Conservation (phyloP, 108 stramenopile species). For the Fistulifera solaris region DNA sequence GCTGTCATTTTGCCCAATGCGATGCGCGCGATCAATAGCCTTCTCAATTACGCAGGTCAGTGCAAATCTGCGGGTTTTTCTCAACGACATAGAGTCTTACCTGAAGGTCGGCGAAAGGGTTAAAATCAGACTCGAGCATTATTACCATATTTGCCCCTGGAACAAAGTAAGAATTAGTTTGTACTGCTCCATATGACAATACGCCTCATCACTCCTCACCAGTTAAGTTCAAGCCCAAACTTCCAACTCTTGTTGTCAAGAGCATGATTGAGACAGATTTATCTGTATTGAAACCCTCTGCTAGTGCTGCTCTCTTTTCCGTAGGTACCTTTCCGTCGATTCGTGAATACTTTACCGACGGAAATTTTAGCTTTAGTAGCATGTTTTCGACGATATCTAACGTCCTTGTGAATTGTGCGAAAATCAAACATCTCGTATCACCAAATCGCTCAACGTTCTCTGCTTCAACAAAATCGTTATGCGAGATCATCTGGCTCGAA, state of each 20-base stretch:
- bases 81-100: too few species aligned
- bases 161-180: neutral
- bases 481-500: neutral
- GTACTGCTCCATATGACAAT: neutral
- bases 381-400: conserved; percentile 77
- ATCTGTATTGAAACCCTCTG: conserved; percentile 72
- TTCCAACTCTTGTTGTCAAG: conserved; percentile 78
- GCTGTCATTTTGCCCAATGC: conserved; percentile 68
- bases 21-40: conserved; percentile 67
- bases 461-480: neutral
- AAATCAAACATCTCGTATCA: conserved; percentile 64
- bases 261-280: conserved; percentile 50
- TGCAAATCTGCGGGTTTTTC: too few species aligned
- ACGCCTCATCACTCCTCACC: conserved; percentile 22
- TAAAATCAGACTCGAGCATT: conserved; percentile 79
- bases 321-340: conserved; percentile 70
- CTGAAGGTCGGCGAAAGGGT: conserved; percentile 72
- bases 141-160: conserved; percentile 76
- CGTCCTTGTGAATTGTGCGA: conserved; percentile 75
- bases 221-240: conserved; percentile 77
- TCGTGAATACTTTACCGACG: conserved; percentile 56
- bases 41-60: too few species aligned
- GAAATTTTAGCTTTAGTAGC: conserved; percentile 62
- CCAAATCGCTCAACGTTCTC: neutral
- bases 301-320: conserved; percentile 40